Evolutionary conservation across 202 grass and related monocot species (phyloP).

Genomic region (Setaria viridis): DNA sequence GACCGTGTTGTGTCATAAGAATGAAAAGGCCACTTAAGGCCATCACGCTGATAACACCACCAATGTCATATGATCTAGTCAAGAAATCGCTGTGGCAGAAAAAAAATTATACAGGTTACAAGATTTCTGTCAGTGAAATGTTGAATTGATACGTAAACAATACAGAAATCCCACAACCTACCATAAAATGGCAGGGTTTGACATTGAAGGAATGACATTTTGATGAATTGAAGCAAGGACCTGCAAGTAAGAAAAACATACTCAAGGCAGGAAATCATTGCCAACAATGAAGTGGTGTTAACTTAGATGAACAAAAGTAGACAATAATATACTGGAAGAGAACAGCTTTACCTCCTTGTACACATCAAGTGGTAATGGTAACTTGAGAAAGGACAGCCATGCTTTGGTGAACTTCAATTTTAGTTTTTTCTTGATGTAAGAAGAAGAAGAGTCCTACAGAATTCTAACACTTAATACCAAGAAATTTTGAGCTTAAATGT

Average conservation of each 20-base stretch:
- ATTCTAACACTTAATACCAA: slow-evolving; percentile 34
- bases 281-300: not conserved
- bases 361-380: slow-evolving; percentile 85
- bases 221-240: slow-evolving; percentile 92
- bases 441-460: slow-evolving; percentile 64
- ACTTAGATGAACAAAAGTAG: not conserved
- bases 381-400: slow-evolving; percentile 93
- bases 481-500: slow-evolving; percentile 4
- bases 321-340: not conserved
- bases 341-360: slow-evolving; percentile 91
- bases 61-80: slow-evolving; percentile 97
- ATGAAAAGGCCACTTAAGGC: slow-evolving; percentile 93
- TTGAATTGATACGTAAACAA: slow-evolving; percentile 28
- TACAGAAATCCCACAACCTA: slow-evolving; percentile 42
- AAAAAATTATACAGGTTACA: slow-evolving; percentile 36
- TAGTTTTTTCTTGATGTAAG: slow-evolving; percentile 66
- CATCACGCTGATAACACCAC: slow-evolving; percentile 98
- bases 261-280: slow-evolving; percentile 25
- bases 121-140: slow-evolving; percentile 35
- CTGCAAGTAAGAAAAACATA: slow-evolving; percentile 50
- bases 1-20: slow-evolving; percentile 93
- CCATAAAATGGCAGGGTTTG: slow-evolving; percentile 92
- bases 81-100: slow-evolving; percentile 91
- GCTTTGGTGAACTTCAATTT: slow-evolving; percentile 88
- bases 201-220: slow-evolving; percentile 86